Evolutionary conservation across 768 basidiomycete genomes (phyloP), one percentile per base, ranked within the genome.

Genomic region (Serendipita sp.): DNA sequence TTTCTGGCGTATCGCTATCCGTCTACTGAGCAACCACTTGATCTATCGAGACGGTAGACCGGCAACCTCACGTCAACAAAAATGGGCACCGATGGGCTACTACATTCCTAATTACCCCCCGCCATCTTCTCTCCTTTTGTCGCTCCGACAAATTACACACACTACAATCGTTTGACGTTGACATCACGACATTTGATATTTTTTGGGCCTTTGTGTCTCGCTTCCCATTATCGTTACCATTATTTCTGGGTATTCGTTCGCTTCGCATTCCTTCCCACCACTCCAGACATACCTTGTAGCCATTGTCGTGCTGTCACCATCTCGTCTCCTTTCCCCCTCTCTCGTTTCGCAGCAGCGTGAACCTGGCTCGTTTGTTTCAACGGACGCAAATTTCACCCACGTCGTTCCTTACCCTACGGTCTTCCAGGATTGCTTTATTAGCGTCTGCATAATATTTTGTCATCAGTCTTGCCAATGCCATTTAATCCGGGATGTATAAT

Each of bases 1-100:
- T 91, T 92, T 69, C 83, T 91, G 64, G 87, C 89, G 2, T 90
- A 91, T 70, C 82, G 89, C 42, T 92, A 92, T 71, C 90, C 90
- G 4, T 90, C 88, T 14, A 81, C 77, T 65, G 84, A 86, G 67
- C 84, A 87, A 67, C 81, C 79, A 42, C 68, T 86, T 65, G 83
- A 84, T 69, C 75, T 87, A 43, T 68, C 86, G 62, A 81, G 78
- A 67, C 81, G 69, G 74, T 58, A 64, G 33, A 26, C 53, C 9
- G 24, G 17, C n/a, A 58, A 28, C 26, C 9, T 33, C 11, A n/a
- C 33, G 11, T 58, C 53, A 58, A 58, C 4, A 31, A 22, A 9
- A 7, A 48, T 20, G 45, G 26, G 26, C n/a, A 48, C 45, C 42
- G n/a, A n/a, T n/a, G n/a, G 14, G 38, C 38, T 38, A 38, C 38